Evolutionary conservation across 345 rosid genomes (phyloP), one percentile per base, ranked within the genome.

Genomic region (Adansonia digitata): DNA sequence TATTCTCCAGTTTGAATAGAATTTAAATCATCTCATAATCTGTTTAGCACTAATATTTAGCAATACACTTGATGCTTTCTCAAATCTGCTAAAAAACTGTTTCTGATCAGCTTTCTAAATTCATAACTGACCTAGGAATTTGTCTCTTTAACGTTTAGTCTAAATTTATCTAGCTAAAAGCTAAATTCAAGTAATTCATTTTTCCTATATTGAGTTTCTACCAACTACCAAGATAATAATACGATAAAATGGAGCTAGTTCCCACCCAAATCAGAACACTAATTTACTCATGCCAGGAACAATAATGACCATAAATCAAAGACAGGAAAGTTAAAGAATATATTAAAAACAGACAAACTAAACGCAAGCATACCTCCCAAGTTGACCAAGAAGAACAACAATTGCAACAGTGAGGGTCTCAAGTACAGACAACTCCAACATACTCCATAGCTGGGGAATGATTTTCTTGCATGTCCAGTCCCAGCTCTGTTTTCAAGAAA

Each of bases 371-470:
- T 85, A 88, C 97, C 97, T 85, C 80, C 94, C 94, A 77, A 94
- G 89, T 77, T 88, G 92, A 74, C 97, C 94, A 2, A 94, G 85
- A 71, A 89, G 92, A 80, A 87, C 60, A 77, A 90, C 26, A 17
- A 91, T 34, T 45, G 94, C 93, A 72, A 86, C 62, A 46, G 74
- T 73, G 26, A 87, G 49, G 70, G 77, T 77, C 72, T 78, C 86
- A 24, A 73, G 69, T 45, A 78, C 17, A 27, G 83, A 69, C 52
- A 74, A 77, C 72, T 75, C 92, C 75, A 94, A 72, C 72, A 90
- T 75, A 49, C 80, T 80, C 75, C 89, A 81, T 76, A 94, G 81
- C 70, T 63, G 78, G 31, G 86, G 72, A 29, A 92, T 75, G 73
- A 94, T 79, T 77, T 79, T 87, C 40, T 48, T 77, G 66, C 81